These are phyloP conservation scores for Ustilago sp. DNA, from an alignment of 1,284 basidiomycete genomes.

Conservation along the genomic window DNA sequence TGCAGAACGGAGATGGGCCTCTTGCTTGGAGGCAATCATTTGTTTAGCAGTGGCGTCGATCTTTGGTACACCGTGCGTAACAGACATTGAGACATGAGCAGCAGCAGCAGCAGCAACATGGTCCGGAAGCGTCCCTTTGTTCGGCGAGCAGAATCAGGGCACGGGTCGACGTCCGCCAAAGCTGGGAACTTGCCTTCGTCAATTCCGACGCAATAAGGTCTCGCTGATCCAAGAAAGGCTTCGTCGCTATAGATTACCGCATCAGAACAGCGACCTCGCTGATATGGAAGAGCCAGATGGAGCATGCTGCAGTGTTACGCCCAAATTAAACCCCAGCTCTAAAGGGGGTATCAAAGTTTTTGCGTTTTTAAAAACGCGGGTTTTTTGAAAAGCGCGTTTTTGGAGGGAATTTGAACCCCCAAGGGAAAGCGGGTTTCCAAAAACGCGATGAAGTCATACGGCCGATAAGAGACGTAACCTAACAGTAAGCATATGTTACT, in stretches of 20 bases:
- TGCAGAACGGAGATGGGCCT: not conserved
- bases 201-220: not conserved
- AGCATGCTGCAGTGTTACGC: slow-evolving; percentile 6
- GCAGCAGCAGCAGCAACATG: not conserved
- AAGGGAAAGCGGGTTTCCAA: no score
- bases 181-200: not conserved
- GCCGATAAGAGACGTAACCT: no score
- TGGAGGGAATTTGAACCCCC: no score
- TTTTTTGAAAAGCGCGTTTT: no score
- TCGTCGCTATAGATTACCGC: not conserved
- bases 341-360: no score
- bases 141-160: not conserved
- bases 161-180: not conserved
- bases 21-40: not conserved
- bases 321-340: slow-evolving; percentile 6
- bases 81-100: not conserved
- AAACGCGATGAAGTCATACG: no score
- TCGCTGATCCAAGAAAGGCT: not conserved
- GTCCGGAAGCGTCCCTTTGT: not conserved
- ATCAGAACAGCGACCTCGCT: not conserved
- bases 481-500: no score
- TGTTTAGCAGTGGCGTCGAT: slow-evolving; percentile 1
- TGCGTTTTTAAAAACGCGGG: no score
- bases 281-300: not conserved
- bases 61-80: slow-evolving; percentile 1